Evolutionary conservation across 805 yeast species (phyloP), one percentile per base, ranked within the genome.

Genomic region (Candida chilensis): DNA sequence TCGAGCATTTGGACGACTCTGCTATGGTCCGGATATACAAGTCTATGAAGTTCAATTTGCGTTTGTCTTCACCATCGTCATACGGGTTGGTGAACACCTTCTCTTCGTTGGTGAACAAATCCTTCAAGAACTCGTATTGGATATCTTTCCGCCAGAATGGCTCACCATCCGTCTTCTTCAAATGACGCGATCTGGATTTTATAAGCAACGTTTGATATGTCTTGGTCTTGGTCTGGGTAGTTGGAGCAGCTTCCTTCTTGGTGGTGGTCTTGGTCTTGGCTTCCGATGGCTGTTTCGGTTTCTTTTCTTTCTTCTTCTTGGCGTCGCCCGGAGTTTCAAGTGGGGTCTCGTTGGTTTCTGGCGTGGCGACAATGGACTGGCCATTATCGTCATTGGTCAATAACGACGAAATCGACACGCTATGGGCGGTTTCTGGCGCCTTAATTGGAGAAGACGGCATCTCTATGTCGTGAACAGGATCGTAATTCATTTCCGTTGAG

Each of bases 151-250:
- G 66, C 81, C 92, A 83, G 35, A 88, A 75, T 14, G 95, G 94
- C 44, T 83, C 94, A 5, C 97, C 96, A 47, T 90, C 97, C 13
- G 75, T 67, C 48, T 88, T 90, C 54, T 90, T 90, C 42, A 90
- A 52, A 51, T 79, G 87, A 27, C 83, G 60, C 17, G 63, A 54
- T 4, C 66, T 28, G 22, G 24, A 41, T 38, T 57, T 47, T 6
- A 53, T 44, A 27, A 47, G 33, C 15, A 44, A 34, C 4, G 53
- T 44, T 29, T 45, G 54, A 27, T 47, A 50, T 34, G 36, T 42
- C 34, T 44, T 49, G 22, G 5, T 19, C 21, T 19, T 29, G 27
- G 5, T 37, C 37, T 17, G 27, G 4, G 14, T n/a, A n/a, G 20
- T 28, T 10, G 34, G 7, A 10, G 36, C 18, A 17, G 29, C 17